Evolutionary conservation across 1,139 yeast species (phyloP), one percentile per base, ranked within the genome.

Genomic region (Diutina neorugosa): DNA sequence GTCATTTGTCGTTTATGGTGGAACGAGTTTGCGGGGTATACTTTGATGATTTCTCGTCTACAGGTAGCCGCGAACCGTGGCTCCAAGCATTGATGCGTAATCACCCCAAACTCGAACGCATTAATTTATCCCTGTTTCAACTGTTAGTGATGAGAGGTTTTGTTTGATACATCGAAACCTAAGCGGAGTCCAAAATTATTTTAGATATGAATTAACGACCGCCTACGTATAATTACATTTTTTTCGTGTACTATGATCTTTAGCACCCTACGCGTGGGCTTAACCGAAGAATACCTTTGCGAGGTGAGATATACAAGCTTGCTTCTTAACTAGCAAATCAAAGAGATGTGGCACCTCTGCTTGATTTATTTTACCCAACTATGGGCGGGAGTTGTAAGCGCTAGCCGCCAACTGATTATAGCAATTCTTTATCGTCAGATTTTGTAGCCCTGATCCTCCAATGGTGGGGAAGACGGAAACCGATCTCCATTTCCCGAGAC

Each of bases 1-100:
- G 70, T 57, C 70, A 71, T 53, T 62, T 66, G 59, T 58, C 62
- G 43, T 69, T 67, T 55, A 67, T 71, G 70, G 55, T 69, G 47
- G 69, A 65, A 7, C 61, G 71, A 41, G 65, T 71, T 2, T 62
- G 68, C 52, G 72, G 70, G 3, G 53, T 68, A 20, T 69, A 66
- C 53, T 66, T 72, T 49, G 74, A 72, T 56, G 77, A 72, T 54
- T 56, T 58, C 21, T 59, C 50, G n/a, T 7, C 41, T 4, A 46
- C 27, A 11, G n/a, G 37, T 5, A 25, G n/a, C 8, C 23, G 21
- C 3, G 50, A 25, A 18, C 50, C 40, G 12, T 46, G 21, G 31
- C 19, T 25, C 16, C 18, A 27, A 18, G 40, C 40, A 8, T 27
- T 46, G 40, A 46, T 46, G 50, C 20, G 21, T 8, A 46, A 46